These are phyloP conservation scores for Corylus heterophylla DNA, from an alignment of 306 rosid genomes.

Conservation along the genomic window DNA sequence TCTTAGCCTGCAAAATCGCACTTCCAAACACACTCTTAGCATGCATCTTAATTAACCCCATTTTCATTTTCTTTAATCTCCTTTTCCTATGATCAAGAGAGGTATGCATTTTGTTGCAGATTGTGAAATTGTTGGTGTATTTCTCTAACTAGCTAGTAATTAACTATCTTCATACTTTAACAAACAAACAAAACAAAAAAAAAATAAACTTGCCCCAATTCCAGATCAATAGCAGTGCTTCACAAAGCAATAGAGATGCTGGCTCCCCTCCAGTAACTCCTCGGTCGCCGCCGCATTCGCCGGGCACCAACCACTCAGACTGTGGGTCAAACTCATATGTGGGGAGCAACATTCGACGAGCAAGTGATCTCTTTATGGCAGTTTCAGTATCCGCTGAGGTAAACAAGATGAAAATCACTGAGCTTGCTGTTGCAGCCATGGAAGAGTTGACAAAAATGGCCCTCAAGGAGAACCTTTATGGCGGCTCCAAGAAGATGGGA, in stretches of 20 bases:
- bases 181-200: neutral
- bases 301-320: conserved; percentile 2
- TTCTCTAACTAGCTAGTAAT: neutral
- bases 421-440: conserved; percentile 38
- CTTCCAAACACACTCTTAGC: neutral
- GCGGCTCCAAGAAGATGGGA: conserved; percentile 17
- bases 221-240: neutral
- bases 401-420: conserved; percentile 16
- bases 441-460: conserved; percentile 34
- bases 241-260: neutral
- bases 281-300: neutral
- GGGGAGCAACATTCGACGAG: conserved; percentile 22
- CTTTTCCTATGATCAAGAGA: neutral
- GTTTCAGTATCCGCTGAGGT: conserved; percentile 36
- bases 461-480: conserved; percentile 38
- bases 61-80: neutral
- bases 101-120: neutral
- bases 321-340: neutral
- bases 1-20: too few relatives aligned
- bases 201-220: neutral
- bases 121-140: neutral
- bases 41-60: neutral
- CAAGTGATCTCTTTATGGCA: conserved; percentile 45
- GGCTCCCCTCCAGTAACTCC: conserved; percentile 6
- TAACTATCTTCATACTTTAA: neutral